phyloP scores from a whole-genome alignment of 345 rosid species.

The Erucastrum elatum region DNA sequence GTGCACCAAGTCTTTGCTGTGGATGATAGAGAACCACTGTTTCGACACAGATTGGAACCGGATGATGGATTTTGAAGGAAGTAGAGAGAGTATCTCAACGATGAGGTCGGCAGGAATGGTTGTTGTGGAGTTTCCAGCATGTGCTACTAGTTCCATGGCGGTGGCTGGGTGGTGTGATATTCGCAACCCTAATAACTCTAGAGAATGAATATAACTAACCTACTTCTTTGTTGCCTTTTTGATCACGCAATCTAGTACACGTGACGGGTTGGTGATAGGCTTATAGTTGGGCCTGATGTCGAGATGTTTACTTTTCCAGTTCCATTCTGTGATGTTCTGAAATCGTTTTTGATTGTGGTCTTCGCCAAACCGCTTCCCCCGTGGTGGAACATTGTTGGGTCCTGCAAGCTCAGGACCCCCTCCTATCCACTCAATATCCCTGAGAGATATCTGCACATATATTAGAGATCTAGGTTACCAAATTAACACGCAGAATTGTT shows the following conservation, averaged over 20 bases:
- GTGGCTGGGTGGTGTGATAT: not conserved
- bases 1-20: not conserved
- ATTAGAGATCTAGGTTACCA: not conserved
- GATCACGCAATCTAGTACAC: not conserved
- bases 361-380: constrained; percentile 57
- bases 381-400: constrained; percentile 53
- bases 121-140: not conserved
- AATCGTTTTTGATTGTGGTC: constrained; percentile 65
- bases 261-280: constrained; percentile 46
- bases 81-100: not conserved
- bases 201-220: no score
- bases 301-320: constrained; percentile 58
- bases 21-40: not conserved
- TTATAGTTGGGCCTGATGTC: constrained; percentile 44
- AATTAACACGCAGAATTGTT: not conserved
- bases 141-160: not conserved
- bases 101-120: not conserved
- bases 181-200: no score
- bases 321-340: constrained; percentile 69
- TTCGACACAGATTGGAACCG: not conserved
- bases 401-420: constrained; percentile 57
- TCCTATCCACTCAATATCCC: constrained; percentile 79
- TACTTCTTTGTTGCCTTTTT: no score
- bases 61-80: not conserved
- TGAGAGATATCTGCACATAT: constrained; percentile 62